Conservation (phyloP, 495 filamentous ascomycete species). For the Talaromyces adpressus region DNA sequence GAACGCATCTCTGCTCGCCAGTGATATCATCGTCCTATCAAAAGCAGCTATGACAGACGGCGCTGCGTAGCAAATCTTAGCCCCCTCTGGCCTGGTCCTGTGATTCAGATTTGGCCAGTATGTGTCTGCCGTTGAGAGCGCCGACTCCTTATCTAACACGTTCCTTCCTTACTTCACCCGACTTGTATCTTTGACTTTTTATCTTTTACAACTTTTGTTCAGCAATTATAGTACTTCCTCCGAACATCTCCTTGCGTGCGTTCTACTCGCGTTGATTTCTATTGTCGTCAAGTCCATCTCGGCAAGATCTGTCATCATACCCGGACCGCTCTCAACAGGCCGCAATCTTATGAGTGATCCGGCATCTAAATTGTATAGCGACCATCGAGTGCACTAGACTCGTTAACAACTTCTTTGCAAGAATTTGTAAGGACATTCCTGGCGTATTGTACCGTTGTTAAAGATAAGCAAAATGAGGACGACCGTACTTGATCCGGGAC, state of each 20-base stretch:
- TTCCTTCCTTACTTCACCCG: neutral
- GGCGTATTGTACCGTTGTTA: neutral
- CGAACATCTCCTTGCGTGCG: neutral
- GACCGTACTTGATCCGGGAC: neutral
- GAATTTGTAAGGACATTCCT: neutral
- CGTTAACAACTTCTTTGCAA: neutral
- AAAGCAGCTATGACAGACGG: neutral
- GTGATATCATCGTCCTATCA: constrained; percentile 5
- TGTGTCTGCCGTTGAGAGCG: constrained; percentile 1
- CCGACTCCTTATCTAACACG: neutral
- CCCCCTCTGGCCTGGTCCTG: neutral
- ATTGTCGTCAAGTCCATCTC: neutral
- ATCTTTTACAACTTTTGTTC: neutral
- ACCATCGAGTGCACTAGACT: neutral
- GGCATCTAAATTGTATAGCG: neutral
- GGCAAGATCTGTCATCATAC: neutral
- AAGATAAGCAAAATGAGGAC: neutral
- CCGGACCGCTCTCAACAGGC: neutral
- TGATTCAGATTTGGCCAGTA: neutral
- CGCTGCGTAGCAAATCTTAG: neutral
- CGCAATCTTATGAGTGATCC: neutral
- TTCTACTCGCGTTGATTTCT: neutral
- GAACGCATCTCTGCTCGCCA: neutral
- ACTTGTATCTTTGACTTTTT: neutral
- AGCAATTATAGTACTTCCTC: neutral